Evolutionary conservation across 108 stramenopile genomes (phyloP).

Genomic region (Skeletonema marinoi): DNA sequence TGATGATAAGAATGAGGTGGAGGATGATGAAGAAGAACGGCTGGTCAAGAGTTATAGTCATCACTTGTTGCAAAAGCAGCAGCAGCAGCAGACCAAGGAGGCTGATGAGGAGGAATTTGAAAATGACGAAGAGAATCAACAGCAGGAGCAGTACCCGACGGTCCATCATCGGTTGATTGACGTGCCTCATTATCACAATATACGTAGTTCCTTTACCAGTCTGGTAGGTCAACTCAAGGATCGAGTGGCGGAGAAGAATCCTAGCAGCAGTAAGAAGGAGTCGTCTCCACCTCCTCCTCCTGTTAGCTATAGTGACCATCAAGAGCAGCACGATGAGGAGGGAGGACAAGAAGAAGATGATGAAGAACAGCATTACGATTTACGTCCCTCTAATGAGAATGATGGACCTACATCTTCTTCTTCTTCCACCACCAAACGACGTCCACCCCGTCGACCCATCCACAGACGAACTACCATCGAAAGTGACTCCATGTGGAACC

Average conservation of each 20-base stretch:
- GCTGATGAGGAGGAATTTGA: not conserved
- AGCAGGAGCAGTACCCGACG: not conserved
- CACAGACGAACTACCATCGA: not conserved
- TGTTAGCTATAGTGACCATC: not conserved
- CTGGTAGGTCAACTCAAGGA: not conserved
- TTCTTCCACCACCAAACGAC: not conserved
- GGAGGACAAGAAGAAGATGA: not conserved
- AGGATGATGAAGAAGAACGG: not conserved
- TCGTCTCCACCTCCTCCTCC: not conserved
- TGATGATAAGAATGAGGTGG: no score
- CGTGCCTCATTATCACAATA: not conserved
- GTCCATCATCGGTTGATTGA: not conserved
- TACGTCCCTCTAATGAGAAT: not conserved
- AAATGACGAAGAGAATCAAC: conserved; percentile 1
- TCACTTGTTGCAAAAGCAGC: not conserved
- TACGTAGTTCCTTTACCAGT: not conserved
- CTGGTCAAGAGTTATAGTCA: not conserved
- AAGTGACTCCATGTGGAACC: not conserved
- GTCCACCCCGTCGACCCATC: not conserved
- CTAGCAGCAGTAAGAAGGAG: no score
- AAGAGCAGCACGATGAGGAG: not conserved
- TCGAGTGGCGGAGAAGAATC: not conserved
- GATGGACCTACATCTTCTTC: no score
- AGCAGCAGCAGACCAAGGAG: no score
- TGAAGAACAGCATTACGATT: not conserved